phyloP scores from a whole-genome alignment of 352 stramenopile species.

The Phytopythium ostracodes region DNA sequence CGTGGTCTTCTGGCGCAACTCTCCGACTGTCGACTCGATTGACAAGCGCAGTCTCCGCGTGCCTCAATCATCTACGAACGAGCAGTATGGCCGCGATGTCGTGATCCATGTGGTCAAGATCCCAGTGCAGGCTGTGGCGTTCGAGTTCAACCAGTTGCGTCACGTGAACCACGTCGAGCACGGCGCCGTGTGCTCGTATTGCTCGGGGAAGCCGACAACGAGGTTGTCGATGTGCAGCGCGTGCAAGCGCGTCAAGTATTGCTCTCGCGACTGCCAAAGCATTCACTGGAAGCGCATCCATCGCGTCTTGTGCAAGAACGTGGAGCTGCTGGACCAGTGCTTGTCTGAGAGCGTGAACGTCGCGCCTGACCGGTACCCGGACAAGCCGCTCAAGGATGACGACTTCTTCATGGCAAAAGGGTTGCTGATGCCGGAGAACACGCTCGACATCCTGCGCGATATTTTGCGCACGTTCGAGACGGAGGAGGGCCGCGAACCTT shows the following conservation, averaged over 20 bases:
- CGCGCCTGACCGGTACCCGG: conserved; percentile 11
- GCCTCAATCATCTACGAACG: conserved; percentile 8
- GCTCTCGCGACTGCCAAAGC: conserved; percentile 24
- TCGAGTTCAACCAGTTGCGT: conserved; percentile 22
- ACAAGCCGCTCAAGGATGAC: conserved; percentile 1
- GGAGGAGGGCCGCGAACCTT: neutral
- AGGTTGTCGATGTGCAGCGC: conserved; percentile 20
- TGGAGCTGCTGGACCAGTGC: conserved; percentile 17
- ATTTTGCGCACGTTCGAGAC: conserved; percentile 13
- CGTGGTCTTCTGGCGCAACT: conserved; percentile 25
- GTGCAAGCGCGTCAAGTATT: conserved; percentile 28
- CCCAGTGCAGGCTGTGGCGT: conserved; percentile 14
- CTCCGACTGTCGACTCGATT: conserved; percentile 20
- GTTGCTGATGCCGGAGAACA: conserved; percentile 7
- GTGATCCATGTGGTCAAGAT: conserved; percentile 21
- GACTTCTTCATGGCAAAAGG: conserved; percentile 1
- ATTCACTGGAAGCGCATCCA: conserved; percentile 31
- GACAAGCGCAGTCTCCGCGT: conserved; percentile 18
- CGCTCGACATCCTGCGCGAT: conserved; percentile 18
- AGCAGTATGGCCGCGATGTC: conserved; percentile 25
- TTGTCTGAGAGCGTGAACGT: conserved; percentile 21
- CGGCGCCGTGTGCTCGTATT: conserved; percentile 14
- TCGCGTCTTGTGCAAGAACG: conserved; percentile 22
- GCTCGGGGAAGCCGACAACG: conserved; percentile 9
- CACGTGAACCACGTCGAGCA: conserved; percentile 23